Evolutionary conservation across 306 rosid species (phyloP).

Genomic region (Cajanus cajan): DNA sequence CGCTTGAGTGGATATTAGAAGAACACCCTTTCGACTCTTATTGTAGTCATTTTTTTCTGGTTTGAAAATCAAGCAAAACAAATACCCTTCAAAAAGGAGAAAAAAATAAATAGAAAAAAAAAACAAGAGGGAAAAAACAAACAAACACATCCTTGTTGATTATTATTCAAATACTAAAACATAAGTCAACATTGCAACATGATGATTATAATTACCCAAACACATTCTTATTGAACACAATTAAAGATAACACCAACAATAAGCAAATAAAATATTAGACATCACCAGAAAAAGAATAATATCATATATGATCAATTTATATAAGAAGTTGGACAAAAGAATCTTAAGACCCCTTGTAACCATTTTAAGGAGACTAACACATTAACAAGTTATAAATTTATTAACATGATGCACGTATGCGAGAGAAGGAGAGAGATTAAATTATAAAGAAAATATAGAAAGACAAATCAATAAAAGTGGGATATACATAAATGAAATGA

Average conservation of each 20-base stretch:
- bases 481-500: background rate
- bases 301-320: background rate
- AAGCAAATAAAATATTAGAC: constrained; percentile 7
- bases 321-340: background rate
- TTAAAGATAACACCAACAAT: background rate
- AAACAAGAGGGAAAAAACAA: background rate
- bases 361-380: constrained; percentile 35
- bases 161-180: constrained; percentile 6
- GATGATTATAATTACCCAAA: background rate
- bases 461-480: background rate
- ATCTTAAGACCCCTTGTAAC: constrained; percentile 37
- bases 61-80: constrained; percentile 31
- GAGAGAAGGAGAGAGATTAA: constrained; percentile 3
- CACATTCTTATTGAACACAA: background rate
- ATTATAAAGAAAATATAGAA: background rate
- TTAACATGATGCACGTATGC: background rate
- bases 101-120: background rate
- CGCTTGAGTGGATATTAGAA: constrained; percentile 18
- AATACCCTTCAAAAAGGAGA: constrained; percentile 28
- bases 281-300: background rate
- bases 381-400: constrained; percentile 25
- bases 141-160: background rate
- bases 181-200: constrained; percentile 13
- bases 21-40: constrained; percentile 45
- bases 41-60: constrained; percentile 25